Percentiles rank a stretch among this genome's conserved stretches.
Conservation (phyloP, 345 rosid species). For the Salix dunnii region DNA sequence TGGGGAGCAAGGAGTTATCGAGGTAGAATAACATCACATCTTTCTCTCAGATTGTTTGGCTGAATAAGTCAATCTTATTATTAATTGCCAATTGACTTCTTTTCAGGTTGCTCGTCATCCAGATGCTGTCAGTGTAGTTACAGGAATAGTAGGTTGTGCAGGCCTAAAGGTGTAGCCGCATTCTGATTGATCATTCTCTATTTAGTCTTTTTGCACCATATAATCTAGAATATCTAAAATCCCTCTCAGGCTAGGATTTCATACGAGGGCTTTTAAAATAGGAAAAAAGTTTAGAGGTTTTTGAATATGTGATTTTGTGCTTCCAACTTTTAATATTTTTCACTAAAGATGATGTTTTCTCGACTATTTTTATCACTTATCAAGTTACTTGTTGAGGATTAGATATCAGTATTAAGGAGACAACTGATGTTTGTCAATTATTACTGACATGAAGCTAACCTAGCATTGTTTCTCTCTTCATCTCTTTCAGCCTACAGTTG, state of each 20-base stretch:
- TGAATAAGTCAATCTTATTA: not conserved
- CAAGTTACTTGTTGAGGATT: constrained; percentile 4
- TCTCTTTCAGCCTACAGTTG: constrained; percentile 73
- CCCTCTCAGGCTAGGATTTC: not conserved
- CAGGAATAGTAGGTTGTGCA: constrained; percentile 98
- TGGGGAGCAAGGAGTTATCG: constrained; percentile 88
- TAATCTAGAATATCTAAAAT: not conserved
- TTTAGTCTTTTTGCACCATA: not conserved
- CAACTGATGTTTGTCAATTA: constrained; percentile 2
- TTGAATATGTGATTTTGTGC: not conserved
- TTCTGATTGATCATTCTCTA: not conserved
- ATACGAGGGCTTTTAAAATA: not conserved
- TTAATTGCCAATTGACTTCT: constrained; percentile 17
- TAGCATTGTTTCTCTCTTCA: not conserved
- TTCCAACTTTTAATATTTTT: not conserved
- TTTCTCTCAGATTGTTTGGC: constrained; percentile 6
- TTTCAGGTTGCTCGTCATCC: constrained; percentile 89
- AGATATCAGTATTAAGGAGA: not conserved
- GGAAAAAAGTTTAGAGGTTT: not conserved
- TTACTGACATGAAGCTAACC: constrained; percentile 5
- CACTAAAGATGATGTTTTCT: not conserved
- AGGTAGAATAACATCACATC: constrained; percentile 42
- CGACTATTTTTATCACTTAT: not conserved
- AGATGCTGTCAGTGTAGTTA: constrained; percentile 84
- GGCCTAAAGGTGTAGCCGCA: constrained; percentile 65